Percentiles rank a stretch among this genome's conserved stretches.
These are phyloP conservation scores for Carpinus viminea DNA, from an alignment of 306 rosid genomes.

Conservation along the genomic window DNA sequence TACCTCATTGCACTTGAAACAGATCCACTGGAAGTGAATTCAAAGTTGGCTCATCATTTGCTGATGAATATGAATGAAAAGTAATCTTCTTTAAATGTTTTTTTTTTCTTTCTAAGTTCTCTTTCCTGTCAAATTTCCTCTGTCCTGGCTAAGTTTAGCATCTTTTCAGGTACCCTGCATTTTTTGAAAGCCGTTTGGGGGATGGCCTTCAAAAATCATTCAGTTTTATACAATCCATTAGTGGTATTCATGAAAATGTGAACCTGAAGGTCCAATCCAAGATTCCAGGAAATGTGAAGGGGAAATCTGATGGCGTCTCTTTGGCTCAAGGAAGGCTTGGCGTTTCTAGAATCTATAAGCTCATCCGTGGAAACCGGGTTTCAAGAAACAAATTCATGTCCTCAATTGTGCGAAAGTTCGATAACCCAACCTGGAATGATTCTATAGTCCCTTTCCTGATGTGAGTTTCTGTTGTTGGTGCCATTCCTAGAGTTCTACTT, in stretches of 20 bases:
- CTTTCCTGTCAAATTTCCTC: conserved; percentile 14
- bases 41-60: conserved; percentile 92
- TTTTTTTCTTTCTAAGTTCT: conserved; percentile 16
- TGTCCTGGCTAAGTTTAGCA: conserved; percentile 30
- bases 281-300: conserved; percentile 54
- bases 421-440: conserved; percentile 62
- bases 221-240: conserved; percentile 69
- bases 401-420: conserved; percentile 91
- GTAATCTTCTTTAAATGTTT: conserved; percentile 43
- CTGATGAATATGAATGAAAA: conserved; percentile 96
- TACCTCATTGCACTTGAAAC: conserved; percentile 96
- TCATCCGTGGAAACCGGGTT: conserved; percentile 80
- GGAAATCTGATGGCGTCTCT: conserved; percentile 60
- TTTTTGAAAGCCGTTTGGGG: conserved; percentile 95
- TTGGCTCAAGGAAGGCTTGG: conserved; percentile 90
- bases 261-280: conserved; percentile 51
- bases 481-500: conserved; percentile 14
- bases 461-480: conserved; percentile 54
- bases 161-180: conserved; percentile 91
- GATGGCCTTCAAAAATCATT: conserved; percentile 99
- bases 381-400: conserved; percentile 96
- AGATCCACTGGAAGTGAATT: conserved; percentile 81
- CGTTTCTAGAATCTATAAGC: conserved; percentile 98
- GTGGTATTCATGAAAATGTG: conserved; percentile 46
- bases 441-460: conserved; percentile 74